Conservation (phyloP, 768 basidiomycete species). For the Amanita jacksonii region DNA sequence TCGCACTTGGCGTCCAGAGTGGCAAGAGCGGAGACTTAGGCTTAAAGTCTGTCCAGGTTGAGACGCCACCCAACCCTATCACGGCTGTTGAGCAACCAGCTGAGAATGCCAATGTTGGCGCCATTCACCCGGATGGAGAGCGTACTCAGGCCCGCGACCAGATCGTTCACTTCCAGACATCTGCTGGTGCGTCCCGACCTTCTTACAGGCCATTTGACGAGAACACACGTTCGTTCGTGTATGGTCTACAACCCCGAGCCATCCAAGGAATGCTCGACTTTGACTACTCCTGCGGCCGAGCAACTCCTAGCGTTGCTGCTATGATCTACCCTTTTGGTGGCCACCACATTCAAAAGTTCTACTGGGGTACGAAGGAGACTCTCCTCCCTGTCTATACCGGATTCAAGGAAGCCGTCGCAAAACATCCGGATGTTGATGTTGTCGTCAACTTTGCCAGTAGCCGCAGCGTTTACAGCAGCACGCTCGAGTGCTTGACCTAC, state of each 20-base stretch:
- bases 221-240: conserved; percentile 92
- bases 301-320: conserved; percentile 87
- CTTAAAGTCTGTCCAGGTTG: conserved; percentile 26
- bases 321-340: conserved; percentile 99
- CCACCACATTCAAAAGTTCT: conserved; percentile 99
- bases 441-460: conserved; percentile 97
- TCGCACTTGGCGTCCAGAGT: conserved; percentile 83
- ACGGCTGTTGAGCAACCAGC: conserved; percentile 16
- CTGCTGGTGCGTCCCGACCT: conserved; percentile 43
- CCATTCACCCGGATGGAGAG: conserved; percentile 68
- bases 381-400: conserved; percentile 95
- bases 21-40: conserved; percentile 26
- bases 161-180: conserved; percentile 79
- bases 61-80: conserved; percentile 30
- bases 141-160: conserved; percentile 82
- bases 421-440: conserved; percentile 95
- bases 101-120: conserved; percentile 41
- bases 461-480: conserved; percentile 90
- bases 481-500: conserved; percentile 78
- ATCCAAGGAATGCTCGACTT: conserved; percentile 98
- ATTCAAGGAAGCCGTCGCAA: conserved; percentile 82
- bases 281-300: conserved; percentile 94
- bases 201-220: conserved; percentile 89
- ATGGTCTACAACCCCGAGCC: conserved; percentile 97
- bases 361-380: conserved; percentile 99